A percentile compares a stretch with the other conserved stretches of the same genome.
Evolutionary conservation across 2,329 filamentous ascomycete species (phyloP).

Genomic region (Penicillium decumbens): DNA sequence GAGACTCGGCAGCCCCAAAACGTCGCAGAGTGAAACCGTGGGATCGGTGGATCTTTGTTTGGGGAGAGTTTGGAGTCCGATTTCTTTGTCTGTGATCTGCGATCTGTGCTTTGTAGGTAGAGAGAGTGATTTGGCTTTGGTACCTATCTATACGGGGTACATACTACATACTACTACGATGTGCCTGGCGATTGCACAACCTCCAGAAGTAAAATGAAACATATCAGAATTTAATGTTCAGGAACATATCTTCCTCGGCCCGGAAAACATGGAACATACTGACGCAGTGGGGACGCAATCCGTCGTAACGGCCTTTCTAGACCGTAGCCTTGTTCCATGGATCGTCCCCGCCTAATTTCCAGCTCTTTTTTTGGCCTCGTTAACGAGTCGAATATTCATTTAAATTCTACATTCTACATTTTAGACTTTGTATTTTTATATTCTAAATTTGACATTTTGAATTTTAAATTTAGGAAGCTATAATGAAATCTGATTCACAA

Average conservation of each 20-base stretch:
- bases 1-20: neutral
- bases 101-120: too few species aligned
- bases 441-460: too few species aligned
- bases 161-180: too few species aligned
- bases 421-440: too few species aligned
- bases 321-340: conserved; percentile 19
- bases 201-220: too few species aligned
- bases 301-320: conserved; percentile 19
- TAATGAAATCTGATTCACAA: too few species aligned
- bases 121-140: neutral
- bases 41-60: conserved; percentile 3
- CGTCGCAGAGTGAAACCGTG: conserved; percentile 8
- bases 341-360: neutral
- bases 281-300: conserved; percentile 24
- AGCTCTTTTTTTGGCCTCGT: neutral
- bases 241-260: conserved; percentile 8
- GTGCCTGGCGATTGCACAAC: too few species aligned
- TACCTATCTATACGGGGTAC: too few species aligned
- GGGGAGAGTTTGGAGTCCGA: neutral
- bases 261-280: conserved; percentile 12
- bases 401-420: too few species aligned
- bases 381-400: neutral
- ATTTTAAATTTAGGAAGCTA: too few species aligned
- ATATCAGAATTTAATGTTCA: conserved; percentile 1
- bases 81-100: neutral